These are phyloP conservation scores for Cadophora luteo-olivacea DNA, from an alignment of 2,329 filamentous ascomycete genomes.

Conservation along the genomic window DNA sequence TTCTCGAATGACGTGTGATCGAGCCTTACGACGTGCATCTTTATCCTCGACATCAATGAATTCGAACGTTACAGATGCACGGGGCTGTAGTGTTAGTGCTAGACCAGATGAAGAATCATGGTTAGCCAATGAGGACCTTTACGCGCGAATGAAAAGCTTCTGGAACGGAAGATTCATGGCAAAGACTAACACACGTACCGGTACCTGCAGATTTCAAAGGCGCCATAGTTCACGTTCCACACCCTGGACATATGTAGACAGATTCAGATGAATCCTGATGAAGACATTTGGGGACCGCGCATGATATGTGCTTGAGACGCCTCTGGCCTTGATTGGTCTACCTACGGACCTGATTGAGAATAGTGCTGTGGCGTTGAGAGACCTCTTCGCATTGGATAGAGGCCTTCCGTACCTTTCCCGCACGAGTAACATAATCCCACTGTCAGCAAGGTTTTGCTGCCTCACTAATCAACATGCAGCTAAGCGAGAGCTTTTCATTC, in stretches of 20 bases:
- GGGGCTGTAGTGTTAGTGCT: background rate
- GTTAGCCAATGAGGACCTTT: background rate
- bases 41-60: conserved; percentile 24
- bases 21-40: conserved; percentile 16
- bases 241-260: background rate
- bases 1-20: conserved; percentile 21
- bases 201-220: conserved; percentile 6
- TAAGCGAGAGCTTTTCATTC: conserved; percentile 2
- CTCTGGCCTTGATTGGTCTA: background rate
- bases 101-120: background rate
- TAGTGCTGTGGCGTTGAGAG: background rate
- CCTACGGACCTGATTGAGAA: conserved; percentile 13
- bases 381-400: background rate
- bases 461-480: conserved; percentile 11
- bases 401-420: background rate
- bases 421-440: conserved; percentile 6
- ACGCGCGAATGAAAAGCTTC: background rate
- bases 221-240: background rate
- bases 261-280: conserved; percentile 1
- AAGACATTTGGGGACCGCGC: background rate
- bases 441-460: conserved; percentile 3
- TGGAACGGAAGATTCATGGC: background rate
- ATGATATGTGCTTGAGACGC: background rate
- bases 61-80: conserved; percentile 13
- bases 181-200: background rate